Percentiles rank a stretch among this genome's conserved stretches.
Conservation (phyloP, 192 early-diverging fungal genomes). For the Pilobolus umbonatus region DNA sequence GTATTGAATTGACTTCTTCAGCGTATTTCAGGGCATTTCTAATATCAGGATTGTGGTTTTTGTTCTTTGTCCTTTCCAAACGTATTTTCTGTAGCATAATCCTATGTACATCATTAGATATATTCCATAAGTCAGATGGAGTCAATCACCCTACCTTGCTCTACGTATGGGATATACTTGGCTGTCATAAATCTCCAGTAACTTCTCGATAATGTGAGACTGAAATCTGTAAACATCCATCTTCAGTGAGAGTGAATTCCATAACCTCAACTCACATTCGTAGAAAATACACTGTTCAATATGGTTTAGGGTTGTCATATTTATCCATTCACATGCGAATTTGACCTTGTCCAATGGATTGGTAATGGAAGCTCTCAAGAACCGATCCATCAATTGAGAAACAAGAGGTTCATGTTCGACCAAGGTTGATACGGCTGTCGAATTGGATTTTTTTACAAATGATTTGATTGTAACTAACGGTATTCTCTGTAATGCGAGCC, state of each 20-base stretch:
- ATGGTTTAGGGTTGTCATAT: background rate
- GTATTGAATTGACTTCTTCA: conserved; percentile 26
- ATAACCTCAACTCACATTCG: conserved; percentile 28
- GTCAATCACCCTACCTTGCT: conserved; percentile 29
- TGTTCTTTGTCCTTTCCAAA: background rate
- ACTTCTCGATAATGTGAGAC: conserved; percentile 22
- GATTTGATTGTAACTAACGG: conserved; percentile 10
- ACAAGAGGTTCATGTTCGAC: conserved; percentile 15
- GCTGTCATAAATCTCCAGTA: conserved; percentile 27
- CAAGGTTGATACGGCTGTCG: conserved; percentile 1
- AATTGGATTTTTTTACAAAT: conserved; percentile 12
- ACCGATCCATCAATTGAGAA: conserved; percentile 28
- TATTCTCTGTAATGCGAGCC: conserved; percentile 16
- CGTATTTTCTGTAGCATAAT: conserved; percentile 18
- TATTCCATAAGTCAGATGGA: background rate
- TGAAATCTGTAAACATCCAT: conserved; percentile 16
- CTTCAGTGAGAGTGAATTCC: conserved; percentile 5
- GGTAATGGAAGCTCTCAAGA: conserved; percentile 16
- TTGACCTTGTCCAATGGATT: conserved; percentile 2
- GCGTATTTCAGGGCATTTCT: conserved; percentile 7
- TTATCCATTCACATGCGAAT: conserved; percentile 12
- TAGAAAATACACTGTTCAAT: conserved; percentile 16
- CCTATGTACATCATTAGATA: background rate
- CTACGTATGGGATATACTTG: conserved; percentile 34
- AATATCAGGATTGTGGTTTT: background rate